Conservation (phyloP, 305 asterid species). For the Rubia tinctorum region DNA sequence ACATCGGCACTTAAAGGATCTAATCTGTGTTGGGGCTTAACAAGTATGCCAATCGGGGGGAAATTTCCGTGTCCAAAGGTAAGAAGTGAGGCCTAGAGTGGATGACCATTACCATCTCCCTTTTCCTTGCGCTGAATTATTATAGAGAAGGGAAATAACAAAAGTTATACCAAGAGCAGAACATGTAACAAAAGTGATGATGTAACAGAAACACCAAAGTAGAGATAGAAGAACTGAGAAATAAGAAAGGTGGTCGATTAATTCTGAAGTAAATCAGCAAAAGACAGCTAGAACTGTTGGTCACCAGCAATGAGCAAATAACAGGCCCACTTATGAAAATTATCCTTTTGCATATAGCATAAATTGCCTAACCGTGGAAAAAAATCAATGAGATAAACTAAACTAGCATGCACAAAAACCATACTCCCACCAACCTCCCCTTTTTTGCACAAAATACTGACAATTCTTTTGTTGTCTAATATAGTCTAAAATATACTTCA, state of each 20-base stretch:
- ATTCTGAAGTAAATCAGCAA: not conserved
- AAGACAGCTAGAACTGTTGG: not conserved
- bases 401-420: not conserved
- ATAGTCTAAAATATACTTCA: not conserved
- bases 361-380: not conserved
- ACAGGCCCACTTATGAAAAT: not conserved
- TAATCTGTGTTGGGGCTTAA: not conserved
- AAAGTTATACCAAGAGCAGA: not conserved
- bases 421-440: not conserved
- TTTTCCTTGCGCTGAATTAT: not conserved
- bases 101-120: not conserved
- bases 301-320: not conserved
- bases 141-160: not conserved
- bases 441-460: not conserved
- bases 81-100: not conserved
- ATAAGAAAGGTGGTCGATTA: not conserved
- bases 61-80: not conserved
- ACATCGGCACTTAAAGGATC: not conserved
- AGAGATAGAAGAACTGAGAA: not conserved
- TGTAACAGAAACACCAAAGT: not conserved
- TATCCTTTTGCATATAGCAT: not conserved
- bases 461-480: not conserved
- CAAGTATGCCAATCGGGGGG: not conserved
- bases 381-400: not conserved
- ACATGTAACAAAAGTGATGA: not conserved